Conservation (phyloP, 805 yeast genomes). For the Jamesozyma lodderae region DNA sequence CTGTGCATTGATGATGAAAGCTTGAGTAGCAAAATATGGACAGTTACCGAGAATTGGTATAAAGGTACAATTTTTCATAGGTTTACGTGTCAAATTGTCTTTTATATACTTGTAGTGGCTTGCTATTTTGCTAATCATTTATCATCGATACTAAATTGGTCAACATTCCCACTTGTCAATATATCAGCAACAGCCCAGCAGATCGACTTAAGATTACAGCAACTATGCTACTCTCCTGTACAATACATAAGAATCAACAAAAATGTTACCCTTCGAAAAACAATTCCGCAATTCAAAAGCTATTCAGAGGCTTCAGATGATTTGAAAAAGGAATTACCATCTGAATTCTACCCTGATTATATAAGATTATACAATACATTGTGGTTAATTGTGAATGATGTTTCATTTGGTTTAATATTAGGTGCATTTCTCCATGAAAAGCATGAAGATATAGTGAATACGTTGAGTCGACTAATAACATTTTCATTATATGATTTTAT, state of each 20-base stretch:
- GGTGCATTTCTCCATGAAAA: slow-evolving; percentile 40
- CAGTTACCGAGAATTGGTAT: slow-evolving; percentile 1
- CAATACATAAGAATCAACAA: slow-evolving; percentile 54
- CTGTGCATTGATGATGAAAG: background rate
- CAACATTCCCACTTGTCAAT: slow-evolving; percentile 12
- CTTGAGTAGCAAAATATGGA: background rate
- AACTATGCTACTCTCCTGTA: slow-evolving; percentile 66
- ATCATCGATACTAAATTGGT: slow-evolving; percentile 14
- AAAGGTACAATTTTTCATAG: background rate
- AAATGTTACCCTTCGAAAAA: slow-evolving; percentile 9
- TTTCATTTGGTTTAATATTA: slow-evolving; percentile 60
- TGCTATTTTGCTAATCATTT: slow-evolving; percentile 14
- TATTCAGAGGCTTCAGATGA: slow-evolving; percentile 10
- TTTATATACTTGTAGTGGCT: slow-evolving; percentile 5
- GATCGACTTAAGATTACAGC: slow-evolving; percentile 66
- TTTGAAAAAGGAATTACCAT: slow-evolving; percentile 27
- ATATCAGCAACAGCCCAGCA: slow-evolving; percentile 65
- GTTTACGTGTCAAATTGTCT: background rate
- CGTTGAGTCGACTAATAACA: slow-evolving; percentile 23
- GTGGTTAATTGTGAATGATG: slow-evolving; percentile 81
- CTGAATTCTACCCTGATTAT: slow-evolving; percentile 49
- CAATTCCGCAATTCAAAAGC: slow-evolving; percentile 11
- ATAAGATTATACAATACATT: slow-evolving; percentile 75
- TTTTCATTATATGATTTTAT: slow-evolving; percentile 35
- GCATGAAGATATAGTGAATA: slow-evolving; percentile 30